Base-by-base conservation (phyloP, 352 stramenopile species). In the Globisporangium alternatum region DNA sequence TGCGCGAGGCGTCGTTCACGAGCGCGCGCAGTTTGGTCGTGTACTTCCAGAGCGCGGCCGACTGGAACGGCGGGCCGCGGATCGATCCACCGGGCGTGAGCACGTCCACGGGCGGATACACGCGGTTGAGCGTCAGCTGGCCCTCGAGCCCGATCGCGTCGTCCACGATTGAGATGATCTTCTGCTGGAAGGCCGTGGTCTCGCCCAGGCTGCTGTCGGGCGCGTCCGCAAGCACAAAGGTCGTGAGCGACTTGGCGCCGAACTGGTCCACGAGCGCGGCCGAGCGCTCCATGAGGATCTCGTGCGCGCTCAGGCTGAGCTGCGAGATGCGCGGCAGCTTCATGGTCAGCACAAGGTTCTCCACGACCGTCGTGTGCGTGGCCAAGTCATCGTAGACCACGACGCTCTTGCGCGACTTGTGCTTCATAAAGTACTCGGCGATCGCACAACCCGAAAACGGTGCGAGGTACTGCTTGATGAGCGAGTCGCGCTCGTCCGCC, bases 361-460 rank as follows among this genome's bases (percentile, higher is more conserved):
- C 85, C 25, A 92, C 83, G 15, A 91, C 76, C 51, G 67, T 83
- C 62, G 78, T 90, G 64, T 94, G 85, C 2, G 76, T 84, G 5
- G 85, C 79, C 48, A 94, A 58, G 64, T 94, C 85, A 51, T 94
- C 85, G 71, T 94, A 94, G 33, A 94, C 69, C 22, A 94, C 80
- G 8, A 94, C 74, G 60, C 78, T 86, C 7, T 73, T 76, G n/a
- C 58, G 68, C 6, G 76, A 82, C 55, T 55, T 73, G 31, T 84
- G 65, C 10, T 74, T 57, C 78, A 90, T 88, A 44, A 89, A 80
- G 60, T 77, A 88, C 66, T 94, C 85, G 30, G 81, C 83, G 35
- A 94, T 64, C 1, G 81, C 78, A 55, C 81, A 91, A n/a, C 85
- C 85, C 0, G 80, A 78, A 64, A 94, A 94, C n/a, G 85, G 85